Conservation (phyloP, 139 green algal genomes). For the Trebouxia sp. region DNA sequence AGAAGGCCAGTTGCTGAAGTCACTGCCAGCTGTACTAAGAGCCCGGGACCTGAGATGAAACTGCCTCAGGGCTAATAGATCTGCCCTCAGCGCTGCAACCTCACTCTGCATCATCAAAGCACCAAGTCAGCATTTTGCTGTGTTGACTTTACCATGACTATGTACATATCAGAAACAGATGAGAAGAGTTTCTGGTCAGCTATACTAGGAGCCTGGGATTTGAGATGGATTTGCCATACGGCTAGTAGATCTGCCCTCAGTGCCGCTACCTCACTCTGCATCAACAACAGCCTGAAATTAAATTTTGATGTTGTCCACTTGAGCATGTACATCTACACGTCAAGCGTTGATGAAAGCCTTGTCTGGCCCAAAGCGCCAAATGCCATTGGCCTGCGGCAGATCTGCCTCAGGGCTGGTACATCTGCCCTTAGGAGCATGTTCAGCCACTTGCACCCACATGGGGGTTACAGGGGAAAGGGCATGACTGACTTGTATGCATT, state of each 20-base stretch:
- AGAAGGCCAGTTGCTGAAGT: neutral
- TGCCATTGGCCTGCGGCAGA: neutral
- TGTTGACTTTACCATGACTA: too few relatives aligned
- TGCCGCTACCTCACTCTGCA: neutral
- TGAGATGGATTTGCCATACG: neutral
- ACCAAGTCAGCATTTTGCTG: neutral
- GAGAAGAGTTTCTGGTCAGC: too few relatives aligned
- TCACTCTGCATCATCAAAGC: neutral
- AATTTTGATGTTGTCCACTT: too few relatives aligned
- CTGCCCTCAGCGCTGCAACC: neutral
- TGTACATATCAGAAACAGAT: too few relatives aligned
- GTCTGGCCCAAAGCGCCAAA: neutral
- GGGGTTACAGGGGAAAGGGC: too few relatives aligned
- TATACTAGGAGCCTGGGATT: neutral
- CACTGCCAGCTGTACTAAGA: neutral
- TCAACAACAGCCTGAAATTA: neutral
- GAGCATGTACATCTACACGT: too few relatives aligned
- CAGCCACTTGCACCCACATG: too few relatives aligned
- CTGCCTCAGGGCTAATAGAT: neutral
- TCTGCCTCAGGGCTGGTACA: neutral
- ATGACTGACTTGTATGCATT: too few relatives aligned
- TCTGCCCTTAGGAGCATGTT: too few relatives aligned
- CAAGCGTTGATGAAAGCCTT: too few relatives aligned
- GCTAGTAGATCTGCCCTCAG: slow-evolving; percentile 7
- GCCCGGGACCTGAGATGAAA: neutral